Evolutionary conservation across 371 early-diverging fungal species (phyloP).

Genomic region (Capillidium rhysosporum): DNA sequence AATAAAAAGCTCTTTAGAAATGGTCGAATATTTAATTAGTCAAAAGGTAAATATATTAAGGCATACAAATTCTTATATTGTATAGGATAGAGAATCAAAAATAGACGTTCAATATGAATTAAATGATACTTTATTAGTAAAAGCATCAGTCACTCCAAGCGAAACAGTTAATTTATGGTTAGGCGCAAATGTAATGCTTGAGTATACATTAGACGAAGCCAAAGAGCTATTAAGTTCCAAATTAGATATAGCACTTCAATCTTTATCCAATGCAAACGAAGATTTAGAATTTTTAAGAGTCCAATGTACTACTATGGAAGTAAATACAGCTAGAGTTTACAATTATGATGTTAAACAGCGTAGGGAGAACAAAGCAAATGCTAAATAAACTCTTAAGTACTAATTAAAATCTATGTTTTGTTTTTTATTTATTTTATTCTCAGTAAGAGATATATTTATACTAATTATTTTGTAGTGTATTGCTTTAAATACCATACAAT

Average conservation of each 20-base stretch:
- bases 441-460: too few species aligned
- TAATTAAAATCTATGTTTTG: too few species aligned
- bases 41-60: slow-evolving; percentile 19
- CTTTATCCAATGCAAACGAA: slow-evolving; percentile 51
- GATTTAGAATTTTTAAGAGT: slow-evolving; percentile 86
- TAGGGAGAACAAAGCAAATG: slow-evolving; percentile 2
- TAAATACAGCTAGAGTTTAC: slow-evolving; percentile 91
- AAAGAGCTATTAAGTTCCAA: slow-evolving; percentile 56
- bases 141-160: slow-evolving; percentile 55
- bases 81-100: slow-evolving; percentile 38
- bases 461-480: too few species aligned
- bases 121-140: slow-evolving; percentile 81
- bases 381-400: too few species aligned
- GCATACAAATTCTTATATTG: neutral
- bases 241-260: slow-evolving; percentile 43
- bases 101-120: slow-evolving; percentile 75
- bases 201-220: slow-evolving; percentile 84
- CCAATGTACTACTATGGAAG: slow-evolving; percentile 97
- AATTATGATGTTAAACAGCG: slow-evolving; percentile 88
- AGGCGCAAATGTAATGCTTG: slow-evolving; percentile 94
- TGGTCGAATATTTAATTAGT: slow-evolving; percentile 54
- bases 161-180: slow-evolving; percentile 84
- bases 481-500: too few species aligned
- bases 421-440: too few species aligned
- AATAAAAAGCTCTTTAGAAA: slow-evolving; percentile 75